Evolutionary conservation across 306 rosid species (phyloP), one percentile per base, ranked within the genome.

Genomic region (Inga oerstediana): DNA sequence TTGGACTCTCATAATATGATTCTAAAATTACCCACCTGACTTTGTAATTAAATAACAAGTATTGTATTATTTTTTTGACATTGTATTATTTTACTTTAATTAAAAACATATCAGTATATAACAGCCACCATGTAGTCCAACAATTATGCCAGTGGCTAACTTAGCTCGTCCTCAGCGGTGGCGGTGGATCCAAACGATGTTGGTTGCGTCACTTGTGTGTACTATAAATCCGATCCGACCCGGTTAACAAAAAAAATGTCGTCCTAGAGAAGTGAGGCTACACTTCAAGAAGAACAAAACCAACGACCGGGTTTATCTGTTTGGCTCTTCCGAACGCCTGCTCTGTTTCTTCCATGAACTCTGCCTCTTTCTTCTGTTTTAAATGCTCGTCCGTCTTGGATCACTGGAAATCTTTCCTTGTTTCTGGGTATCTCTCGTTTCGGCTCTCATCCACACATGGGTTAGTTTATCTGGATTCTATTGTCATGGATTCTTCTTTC

Each of bases 341-440:
- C 78, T 34, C 66, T 75, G 48, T 51, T 52, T 75, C 66, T 75
- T 75, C 78, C 78, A 75, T 75, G 78, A 75, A 74, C 78, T 34
- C 64, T 32, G 14, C 78, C 66, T 52, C 78, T 34, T 19, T 34
- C 32, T 17, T 52, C 44, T 51, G 13, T 52, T 10, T 51, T 52
- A 17, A 46, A 34, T 75, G 19, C 34, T 52, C 30, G 3, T 75
- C 48, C 48, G n/a, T 74, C 78, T 32, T 5, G 4, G 32, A 66
- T 51, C 46, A 27, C 59, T 72, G 41, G 20, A 51, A 51, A 13
- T 5, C 65, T 35, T 19, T 19, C 20, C 48, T 19, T 7, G 7
- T 75, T 34, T 64, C 49, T 74, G 32, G 76, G 76, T 15, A 22
- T 72, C 13, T 72, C 76, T 59, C 59, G 7, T 45, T 46, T 72